Evolutionary conservation across 495 filamentous ascomycete species (phyloP), one percentile per base, ranked within the genome.

Genomic region (Bryoglossum gracile): DNA sequence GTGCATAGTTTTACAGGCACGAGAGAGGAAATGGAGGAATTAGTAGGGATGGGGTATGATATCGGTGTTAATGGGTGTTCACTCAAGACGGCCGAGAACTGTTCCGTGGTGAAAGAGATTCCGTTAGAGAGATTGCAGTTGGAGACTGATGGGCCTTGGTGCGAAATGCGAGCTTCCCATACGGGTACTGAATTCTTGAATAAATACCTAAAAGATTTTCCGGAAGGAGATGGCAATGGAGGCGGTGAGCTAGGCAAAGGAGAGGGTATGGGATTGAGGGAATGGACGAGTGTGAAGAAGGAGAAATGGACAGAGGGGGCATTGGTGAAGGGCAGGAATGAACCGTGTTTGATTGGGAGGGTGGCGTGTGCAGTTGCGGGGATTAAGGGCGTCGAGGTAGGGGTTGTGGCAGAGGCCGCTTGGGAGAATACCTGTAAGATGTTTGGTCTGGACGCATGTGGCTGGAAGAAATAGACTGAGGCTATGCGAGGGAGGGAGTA

Each of bases 291-390:
- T 13, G 81, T 95, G 30, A 96, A 95, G 72, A 96, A 96, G 65
- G 92, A 98, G 65, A 94, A 83, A 65, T 98, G 85, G 79, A 75
- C 76, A 34, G 77, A 86, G 60, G 89, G 87, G 0, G 64, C 65
- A 3, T 86, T 94, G 81, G 77, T 96, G 16, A 96, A 95, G 67
- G 87, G 91, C 1, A 75, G 92, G 17, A 98, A 96, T 63, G 92
- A 98, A 66, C 85, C 89, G 19, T 84, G 81, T 57, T 80, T 79
- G 34, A 95, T 96, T 49, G 73, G 79, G 43, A 80, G 80, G 32
- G 87, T 98, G n/a, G 92, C 86, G 10, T 78, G 81, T 61, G 86
- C 87, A 43, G 81, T 98, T 52, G 91, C 92, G 14, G 77, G 68
- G 22, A 80, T 95, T 30, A 95, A 95, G 65, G 89, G 80, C 0